Percentiles rank a stretch among this genome's conserved stretches.
Conservation (phyloP, 2,329 filamentous ascomycete genomes). For the Phoma sp. region DNA sequence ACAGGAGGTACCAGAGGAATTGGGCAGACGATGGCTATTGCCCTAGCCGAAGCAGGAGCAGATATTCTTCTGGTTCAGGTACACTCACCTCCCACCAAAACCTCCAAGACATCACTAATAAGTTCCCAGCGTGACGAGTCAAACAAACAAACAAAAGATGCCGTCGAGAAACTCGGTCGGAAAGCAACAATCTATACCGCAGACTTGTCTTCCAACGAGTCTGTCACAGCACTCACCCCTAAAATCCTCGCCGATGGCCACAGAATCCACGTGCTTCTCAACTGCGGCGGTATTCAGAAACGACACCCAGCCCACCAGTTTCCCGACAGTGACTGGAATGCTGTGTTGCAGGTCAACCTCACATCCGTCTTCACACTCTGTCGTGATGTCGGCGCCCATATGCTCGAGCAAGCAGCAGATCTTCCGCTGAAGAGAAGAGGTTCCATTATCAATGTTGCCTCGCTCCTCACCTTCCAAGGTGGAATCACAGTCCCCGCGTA, state of each 20-base stretch:
- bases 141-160: slow-evolving; percentile 64
- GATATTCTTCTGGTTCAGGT: slow-evolving; percentile 59
- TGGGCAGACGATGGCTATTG: slow-evolving; percentile 58
- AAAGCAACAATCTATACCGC: slow-evolving; percentile 71
- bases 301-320: slow-evolving; percentile 78
- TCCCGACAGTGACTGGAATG: slow-evolving; percentile 77
- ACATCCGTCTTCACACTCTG: slow-evolving; percentile 78
- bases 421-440: slow-evolving; percentile 64
- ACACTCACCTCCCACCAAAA: background rate
- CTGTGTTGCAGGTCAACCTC: slow-evolving; percentile 87
- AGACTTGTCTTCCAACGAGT: slow-evolving; percentile 68
- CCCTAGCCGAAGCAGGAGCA: slow-evolving; percentile 58
- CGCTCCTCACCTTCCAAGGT: slow-evolving; percentile 82
- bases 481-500: slow-evolving; percentile 89
- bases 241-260: slow-evolving; percentile 66
- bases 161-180: slow-evolving; percentile 70
- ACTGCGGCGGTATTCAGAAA: slow-evolving; percentile 85
- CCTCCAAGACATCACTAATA: background rate
- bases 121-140: slow-evolving; percentile 59
- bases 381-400: slow-evolving; percentile 79
- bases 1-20: slow-evolving; percentile 60
- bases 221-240: slow-evolving; percentile 67
- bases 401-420: slow-evolving; percentile 64
- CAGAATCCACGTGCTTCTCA: slow-evolving; percentile 78
- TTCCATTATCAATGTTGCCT: slow-evolving; percentile 83